Conservation (phyloP, 306 rosid species). For the apple (Malus domestica) region DNA sequence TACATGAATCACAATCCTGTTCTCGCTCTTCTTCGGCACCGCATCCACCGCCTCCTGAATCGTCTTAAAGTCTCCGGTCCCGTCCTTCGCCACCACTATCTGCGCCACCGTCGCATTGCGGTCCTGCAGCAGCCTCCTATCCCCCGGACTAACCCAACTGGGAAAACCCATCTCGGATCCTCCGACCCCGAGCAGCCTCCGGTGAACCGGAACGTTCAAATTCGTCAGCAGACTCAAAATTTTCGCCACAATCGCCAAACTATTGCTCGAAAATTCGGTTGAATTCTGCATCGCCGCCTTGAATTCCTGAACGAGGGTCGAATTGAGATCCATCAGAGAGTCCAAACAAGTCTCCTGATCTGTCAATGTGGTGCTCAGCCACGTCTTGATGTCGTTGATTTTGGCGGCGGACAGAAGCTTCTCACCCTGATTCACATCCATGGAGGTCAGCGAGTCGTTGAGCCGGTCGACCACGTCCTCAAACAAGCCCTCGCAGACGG, state of each 20-base stretch:
- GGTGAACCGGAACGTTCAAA: slow-evolving; percentile 43
- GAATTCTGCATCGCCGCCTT: slow-evolving; percentile 44
- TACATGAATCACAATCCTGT: slow-evolving; percentile 52
- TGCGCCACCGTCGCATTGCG: slow-evolving; percentile 15
- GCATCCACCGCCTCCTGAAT: slow-evolving; percentile 42
- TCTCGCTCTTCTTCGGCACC: slow-evolving; percentile 55
- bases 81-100: slow-evolving; percentile 68
- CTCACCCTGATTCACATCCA: slow-evolving; percentile 17
- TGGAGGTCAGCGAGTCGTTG: slow-evolving; percentile 48
- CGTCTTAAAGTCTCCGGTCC: slow-evolving; percentile 40
- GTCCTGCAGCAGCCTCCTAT: slow-evolving; percentile 50
- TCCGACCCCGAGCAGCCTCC: slow-evolving; percentile 41
- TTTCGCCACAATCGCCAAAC: slow-evolving; percentile 70
- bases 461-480: slow-evolving; percentile 55
- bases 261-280: slow-evolving; percentile 68
- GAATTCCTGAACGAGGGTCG: slow-evolving; percentile 21
- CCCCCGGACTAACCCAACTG: slow-evolving; percentile 62
- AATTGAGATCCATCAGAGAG: slow-evolving; percentile 49
- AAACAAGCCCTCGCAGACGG: slow-evolving; percentile 36
- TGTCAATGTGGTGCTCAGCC: slow-evolving; percentile 73
- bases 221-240: slow-evolving; percentile 33
- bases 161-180: slow-evolving; percentile 31
- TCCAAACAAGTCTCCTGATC: slow-evolving; percentile 83
- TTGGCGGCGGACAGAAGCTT: slow-evolving; percentile 25
- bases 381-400: slow-evolving; percentile 44